These are phyloP conservation scores for Pelargonium fulgidum DNA, from an alignment of 441 rosid species.

Conservation along the genomic window DNA sequence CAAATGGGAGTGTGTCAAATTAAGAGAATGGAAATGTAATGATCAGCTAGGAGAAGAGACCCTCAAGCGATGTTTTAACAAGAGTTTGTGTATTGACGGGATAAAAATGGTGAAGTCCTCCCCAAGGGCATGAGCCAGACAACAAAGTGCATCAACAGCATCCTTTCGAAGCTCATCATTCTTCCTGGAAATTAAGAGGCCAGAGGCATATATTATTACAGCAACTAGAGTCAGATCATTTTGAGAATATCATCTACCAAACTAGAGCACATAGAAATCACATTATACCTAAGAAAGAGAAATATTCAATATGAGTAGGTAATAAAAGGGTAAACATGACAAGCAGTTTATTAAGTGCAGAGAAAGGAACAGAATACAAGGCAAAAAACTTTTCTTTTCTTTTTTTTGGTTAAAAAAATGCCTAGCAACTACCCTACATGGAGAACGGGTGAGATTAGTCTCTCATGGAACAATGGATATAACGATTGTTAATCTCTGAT, in stretches of 20 bases:
- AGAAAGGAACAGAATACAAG: neutral
- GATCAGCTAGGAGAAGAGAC: conserved; percentile 29
- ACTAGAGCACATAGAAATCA: neutral
- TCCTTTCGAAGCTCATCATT: conserved; percentile 87
- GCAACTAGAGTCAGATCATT: neutral
- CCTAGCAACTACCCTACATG: neutral
- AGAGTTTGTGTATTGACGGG: conserved; percentile 85
- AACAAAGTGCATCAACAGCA: conserved; percentile 96
- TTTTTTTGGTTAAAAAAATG: too few species aligned
- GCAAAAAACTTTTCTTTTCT: too few species aligned
- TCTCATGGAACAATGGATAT: neutral
- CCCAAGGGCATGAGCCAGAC: conserved; percentile 97
- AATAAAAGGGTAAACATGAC: neutral
- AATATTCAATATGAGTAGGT: neutral
- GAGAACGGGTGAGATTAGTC: neutral
- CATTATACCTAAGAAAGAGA: neutral
- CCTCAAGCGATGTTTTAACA: conserved; percentile 70
- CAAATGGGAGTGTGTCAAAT: conserved; percentile 5
- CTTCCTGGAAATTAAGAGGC: conserved; percentile 46
- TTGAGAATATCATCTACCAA: too few species aligned
- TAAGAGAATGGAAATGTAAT: conserved; percentile 8
- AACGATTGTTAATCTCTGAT: too few species aligned
- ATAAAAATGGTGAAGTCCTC: conserved; percentile 95
- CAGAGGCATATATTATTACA: neutral
- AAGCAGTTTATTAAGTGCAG: neutral